Conservation (phyloP, 768 basidiomycete genomes). For the Phlebiopsis gigantea region DNA sequence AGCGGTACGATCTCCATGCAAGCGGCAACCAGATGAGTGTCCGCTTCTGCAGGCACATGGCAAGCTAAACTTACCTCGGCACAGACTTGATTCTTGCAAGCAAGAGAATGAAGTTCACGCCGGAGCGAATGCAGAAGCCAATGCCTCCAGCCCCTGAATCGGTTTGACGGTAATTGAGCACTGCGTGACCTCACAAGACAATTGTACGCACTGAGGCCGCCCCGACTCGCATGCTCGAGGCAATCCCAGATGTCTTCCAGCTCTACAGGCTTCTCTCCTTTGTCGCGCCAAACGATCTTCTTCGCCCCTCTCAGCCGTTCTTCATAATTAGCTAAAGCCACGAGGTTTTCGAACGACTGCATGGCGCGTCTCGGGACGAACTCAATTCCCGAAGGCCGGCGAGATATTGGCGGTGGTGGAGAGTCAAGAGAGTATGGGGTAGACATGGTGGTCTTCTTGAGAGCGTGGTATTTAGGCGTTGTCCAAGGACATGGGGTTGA, state of each 20-base stretch:
- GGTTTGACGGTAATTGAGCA: neutral
- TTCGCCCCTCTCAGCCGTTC: constrained; percentile 67
- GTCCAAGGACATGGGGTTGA: neutral
- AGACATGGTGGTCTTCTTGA: neutral
- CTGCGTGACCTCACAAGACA: neutral
- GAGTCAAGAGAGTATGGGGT: neutral
- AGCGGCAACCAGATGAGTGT: neutral
- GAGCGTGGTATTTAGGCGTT: neutral
- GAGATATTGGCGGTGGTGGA: constrained; percentile 10
- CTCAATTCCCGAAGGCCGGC: constrained; percentile 32
- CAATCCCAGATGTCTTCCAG: constrained; percentile 60
- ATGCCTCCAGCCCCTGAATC: constrained; percentile 72
- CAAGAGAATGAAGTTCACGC: constrained; percentile 75
- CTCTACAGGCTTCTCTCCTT: constrained; percentile 70
- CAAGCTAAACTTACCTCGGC: constrained; percentile 45
- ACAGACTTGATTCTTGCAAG: constrained; percentile 66
- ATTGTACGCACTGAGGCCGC: constrained; percentile 60
- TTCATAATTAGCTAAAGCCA: constrained; percentile 80
- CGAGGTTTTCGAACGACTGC: constrained; percentile 78
- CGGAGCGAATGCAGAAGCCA: constrained; percentile 77
- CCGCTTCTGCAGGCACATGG: neutral
- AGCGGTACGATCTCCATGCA: constrained; percentile 48
- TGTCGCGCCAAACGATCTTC: constrained; percentile 78
- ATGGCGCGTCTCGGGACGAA: constrained; percentile 55
- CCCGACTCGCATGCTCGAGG: constrained; percentile 62